Evolutionary conservation across 306 rosid genomes (phyloP), one percentile per base, ranked within the genome.

Genomic region (Prinsepia uniflora): DNA sequence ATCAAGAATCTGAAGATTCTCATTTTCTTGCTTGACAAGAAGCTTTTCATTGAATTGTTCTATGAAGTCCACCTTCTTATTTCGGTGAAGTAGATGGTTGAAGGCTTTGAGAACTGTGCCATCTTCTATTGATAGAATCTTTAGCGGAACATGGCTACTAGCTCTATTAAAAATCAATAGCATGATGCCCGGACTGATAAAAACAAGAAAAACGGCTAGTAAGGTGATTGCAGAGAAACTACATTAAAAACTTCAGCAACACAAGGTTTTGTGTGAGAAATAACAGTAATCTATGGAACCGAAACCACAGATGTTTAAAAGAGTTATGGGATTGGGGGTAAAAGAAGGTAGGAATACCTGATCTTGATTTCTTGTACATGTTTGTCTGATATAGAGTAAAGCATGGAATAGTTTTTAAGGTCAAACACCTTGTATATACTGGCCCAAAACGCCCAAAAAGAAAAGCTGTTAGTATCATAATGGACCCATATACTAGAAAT

Each of bases 11-110:
- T 90, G 91, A 56, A 90, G 93, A 80, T 90, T 87, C 78, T 90
- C 96, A 65, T 90, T 87, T 79, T 90, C 92, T 80, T 90, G 96
- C 81, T 90, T 90, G 73, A 90, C 96, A 13, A 90, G 91, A 79
- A 90, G 96, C 82, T 90, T 90, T 86, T 90, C 96, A 72, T 90
- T 90, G 80, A 90, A 90, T 68, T 87, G 96, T 71, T 90, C 96
- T 48, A 90, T 90, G 85, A 90, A 90, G 77, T 90, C 96, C 62
- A 90, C 89, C 77, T 90, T 90, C 81, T 85, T 90, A 74, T 86
- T 90, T 72, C 93, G 86, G 72, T 90, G 91, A 54, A 90, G 96
- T 47, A 90, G 82, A 72, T 86, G 93, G 55, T 87, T 87, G 81
- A 90, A 90, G 52, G 85, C 46, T 84, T 90, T 90, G 68, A 90